Percentiles rank a stretch among this genome's conserved stretches.
Evolutionary conservation across 208 protist species (phyloP).

Genomic region (Crithidia brevicula): DNA sequence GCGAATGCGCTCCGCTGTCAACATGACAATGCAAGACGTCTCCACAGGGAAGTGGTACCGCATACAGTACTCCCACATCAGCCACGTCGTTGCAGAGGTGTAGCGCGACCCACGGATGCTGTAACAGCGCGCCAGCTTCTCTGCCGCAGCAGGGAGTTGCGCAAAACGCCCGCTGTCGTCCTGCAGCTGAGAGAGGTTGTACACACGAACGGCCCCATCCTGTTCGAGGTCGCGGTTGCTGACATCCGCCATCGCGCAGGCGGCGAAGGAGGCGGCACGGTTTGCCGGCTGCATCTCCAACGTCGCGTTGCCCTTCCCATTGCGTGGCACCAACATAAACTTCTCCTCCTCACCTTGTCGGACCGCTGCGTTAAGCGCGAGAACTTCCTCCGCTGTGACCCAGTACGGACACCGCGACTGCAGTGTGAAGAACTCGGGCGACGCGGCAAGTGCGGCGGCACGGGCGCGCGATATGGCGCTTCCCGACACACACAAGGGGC

Average conservation of each 20-base stretch:
- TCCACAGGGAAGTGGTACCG: conserved; percentile 35
- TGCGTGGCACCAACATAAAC: conserved; percentile 5
- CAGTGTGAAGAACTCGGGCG: conserved; percentile 22
- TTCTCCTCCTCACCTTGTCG: conserved; percentile 26
- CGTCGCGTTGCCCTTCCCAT: not conserved
- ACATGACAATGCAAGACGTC: conserved; percentile 29
- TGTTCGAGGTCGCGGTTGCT: too few species aligned
- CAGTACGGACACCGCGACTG: conserved; percentile 39
- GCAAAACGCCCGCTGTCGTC: conserved; percentile 29
- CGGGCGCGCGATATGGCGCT: not conserved
- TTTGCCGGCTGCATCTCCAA: not conserved
- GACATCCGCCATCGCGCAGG: not conserved
- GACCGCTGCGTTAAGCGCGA: conserved; percentile 33
- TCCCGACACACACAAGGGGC: conserved; percentile 4
- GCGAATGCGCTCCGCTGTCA: conserved; percentile 38
- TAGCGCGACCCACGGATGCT: conserved; percentile 47
- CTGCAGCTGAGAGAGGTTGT: conserved; percentile 60
- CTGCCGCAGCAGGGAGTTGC: not conserved
- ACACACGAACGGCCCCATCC: conserved; percentile 6
- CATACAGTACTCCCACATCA: conserved; percentile 64
- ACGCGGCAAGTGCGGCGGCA: not conserved
- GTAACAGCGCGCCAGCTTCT: conserved; percentile 28
- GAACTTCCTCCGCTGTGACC: conserved; percentile 34
- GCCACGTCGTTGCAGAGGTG: conserved; percentile 32
- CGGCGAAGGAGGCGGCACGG: not conserved